phyloP scores from a whole-genome alignment of 2,329 filamentous ascomycete genomes.

The Rachicladosporium sp. region DNA sequence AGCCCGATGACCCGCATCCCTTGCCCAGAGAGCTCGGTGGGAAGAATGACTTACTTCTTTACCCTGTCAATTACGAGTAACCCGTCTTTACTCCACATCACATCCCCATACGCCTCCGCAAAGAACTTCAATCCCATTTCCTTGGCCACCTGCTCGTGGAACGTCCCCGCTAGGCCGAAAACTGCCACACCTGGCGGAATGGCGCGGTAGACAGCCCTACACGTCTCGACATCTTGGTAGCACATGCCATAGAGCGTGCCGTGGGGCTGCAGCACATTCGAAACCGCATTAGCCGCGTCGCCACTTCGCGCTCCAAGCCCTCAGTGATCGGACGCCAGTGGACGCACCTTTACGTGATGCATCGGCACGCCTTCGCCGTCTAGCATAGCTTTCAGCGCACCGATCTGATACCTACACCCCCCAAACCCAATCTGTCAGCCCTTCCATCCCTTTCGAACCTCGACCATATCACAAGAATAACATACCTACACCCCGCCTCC shows the following conservation, averaged over 20 bases:
- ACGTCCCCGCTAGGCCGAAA: constrained; percentile 43
- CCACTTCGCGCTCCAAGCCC: constrained; percentile 1
- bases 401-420: constrained; percentile 50
- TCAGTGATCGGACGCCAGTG: not conserved
- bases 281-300: too few species aligned
- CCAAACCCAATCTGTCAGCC: too few species aligned
- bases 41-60: constrained; percentile 34
- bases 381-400: constrained; percentile 48
- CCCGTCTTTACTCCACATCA: constrained; percentile 41
- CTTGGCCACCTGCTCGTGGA: constrained; percentile 41
- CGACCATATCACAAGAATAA: too few species aligned
- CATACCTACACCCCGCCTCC: not conserved
- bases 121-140: constrained; percentile 42
- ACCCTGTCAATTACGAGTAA: constrained; percentile 45
- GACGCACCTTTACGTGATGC: constrained; percentile 40
- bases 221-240: constrained; percentile 37
- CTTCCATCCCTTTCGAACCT: too few species aligned
- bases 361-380: constrained; percentile 43
- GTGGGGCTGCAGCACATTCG: constrained; percentile 34
- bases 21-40: not conserved
- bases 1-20: not conserved
- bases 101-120: constrained; percentile 41
- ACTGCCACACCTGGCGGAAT: constrained; percentile 40
- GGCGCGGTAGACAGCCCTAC: constrained; percentile 41
- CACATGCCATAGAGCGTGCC: constrained; percentile 48